Evolutionary conservation across 2,329 filamentous ascomycete genomes (phyloP).

Genomic region (Zymoseptoria tritici): DNA sequence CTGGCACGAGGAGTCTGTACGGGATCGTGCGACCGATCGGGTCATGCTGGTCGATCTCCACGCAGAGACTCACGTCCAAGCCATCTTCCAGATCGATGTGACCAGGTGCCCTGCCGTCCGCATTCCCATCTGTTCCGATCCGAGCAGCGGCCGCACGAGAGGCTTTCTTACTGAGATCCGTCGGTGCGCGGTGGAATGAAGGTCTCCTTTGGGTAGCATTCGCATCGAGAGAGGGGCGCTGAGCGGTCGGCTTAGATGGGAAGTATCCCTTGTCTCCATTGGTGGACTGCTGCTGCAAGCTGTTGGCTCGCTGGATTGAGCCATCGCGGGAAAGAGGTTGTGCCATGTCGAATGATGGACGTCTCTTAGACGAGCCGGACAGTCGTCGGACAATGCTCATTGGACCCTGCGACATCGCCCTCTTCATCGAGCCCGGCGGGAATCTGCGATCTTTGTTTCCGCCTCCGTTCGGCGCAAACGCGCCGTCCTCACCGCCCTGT

Average conservation of each 20-base stretch:
- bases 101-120: slow-evolving; percentile 46
- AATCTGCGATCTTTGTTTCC: slow-evolving; percentile 15
- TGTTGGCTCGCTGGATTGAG: slow-evolving; percentile 18
- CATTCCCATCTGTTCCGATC: slow-evolving; percentile 51
- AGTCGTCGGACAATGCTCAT: slow-evolving; percentile 38
- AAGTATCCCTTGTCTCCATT: slow-evolving; percentile 4
- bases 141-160: slow-evolving; percentile 29
- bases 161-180: slow-evolving; percentile 35
- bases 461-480: slow-evolving; percentile 8
- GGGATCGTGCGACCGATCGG: slow-evolving; percentile 81
- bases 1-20: slow-evolving; percentile 79
- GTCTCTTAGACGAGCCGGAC: slow-evolving; percentile 25
- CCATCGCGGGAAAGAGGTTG: not conserved
- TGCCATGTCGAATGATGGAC: slow-evolving; percentile 8
- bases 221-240: not conserved
- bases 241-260: slow-evolving; percentile 1
- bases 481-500: slow-evolving; percentile 10
- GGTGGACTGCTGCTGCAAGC: slow-evolving; percentile 11
- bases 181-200: slow-evolving; percentile 40
- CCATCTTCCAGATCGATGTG: slow-evolving; percentile 71
- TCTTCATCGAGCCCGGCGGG: slow-evolving; percentile 28
- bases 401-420: slow-evolving; percentile 30
- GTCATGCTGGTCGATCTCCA: slow-evolving; percentile 79
- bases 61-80: slow-evolving; percentile 78
- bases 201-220: slow-evolving; percentile 22